Evolutionary conservation across 441 rosid species (phyloP), one percentile per base, ranked within the genome.

Genomic region (Populus hybrid): DNA sequence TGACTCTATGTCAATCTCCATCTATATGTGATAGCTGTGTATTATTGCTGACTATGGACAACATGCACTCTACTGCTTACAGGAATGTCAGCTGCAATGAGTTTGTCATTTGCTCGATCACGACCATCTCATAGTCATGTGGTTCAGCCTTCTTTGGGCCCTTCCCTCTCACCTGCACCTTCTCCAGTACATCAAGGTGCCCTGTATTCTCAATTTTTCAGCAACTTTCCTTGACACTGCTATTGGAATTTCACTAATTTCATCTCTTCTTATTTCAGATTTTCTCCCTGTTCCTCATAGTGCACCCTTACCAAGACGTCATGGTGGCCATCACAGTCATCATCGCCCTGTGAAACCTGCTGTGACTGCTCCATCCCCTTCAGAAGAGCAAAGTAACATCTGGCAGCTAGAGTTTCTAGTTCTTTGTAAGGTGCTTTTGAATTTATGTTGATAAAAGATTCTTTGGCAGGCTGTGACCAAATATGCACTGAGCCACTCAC

Each of bases 401-500:
- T 67, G 71, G 8, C 50, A 78, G 38, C 7, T 67, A 59, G 19
- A 67, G 59, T 74, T 65, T 10, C 32, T 19, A 38, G 26, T 71
- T 30, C 40, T 57, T 36, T 66, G 21, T 26, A 32, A 21, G 40
- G 19, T 79, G 8, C 28, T 73, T 73, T 38, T 74, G 28, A 23
- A 10, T 32, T 64, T 21, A 24, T 84, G 68, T 76, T 89, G 75
- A 83, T 78, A 26, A 77, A 70, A 69, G 69, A 77, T 77, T 75
- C 69, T 81, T 67, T 87, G 69, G 81, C 90, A 96, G 99, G 93
- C 75, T 96, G 99, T 76, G 93, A 91, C 82, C 96, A 94, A 86
- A 80, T 86, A 65, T 96, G 99, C 64, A 88, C 76, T 76, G 99
- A 94, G 76, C 99, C 99, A 73, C 91, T 92, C 79, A 92, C 98